phyloP scores from a whole-genome alignment of 352 stramenopile genomes.

The Phytophthora tentaculata region DNA sequence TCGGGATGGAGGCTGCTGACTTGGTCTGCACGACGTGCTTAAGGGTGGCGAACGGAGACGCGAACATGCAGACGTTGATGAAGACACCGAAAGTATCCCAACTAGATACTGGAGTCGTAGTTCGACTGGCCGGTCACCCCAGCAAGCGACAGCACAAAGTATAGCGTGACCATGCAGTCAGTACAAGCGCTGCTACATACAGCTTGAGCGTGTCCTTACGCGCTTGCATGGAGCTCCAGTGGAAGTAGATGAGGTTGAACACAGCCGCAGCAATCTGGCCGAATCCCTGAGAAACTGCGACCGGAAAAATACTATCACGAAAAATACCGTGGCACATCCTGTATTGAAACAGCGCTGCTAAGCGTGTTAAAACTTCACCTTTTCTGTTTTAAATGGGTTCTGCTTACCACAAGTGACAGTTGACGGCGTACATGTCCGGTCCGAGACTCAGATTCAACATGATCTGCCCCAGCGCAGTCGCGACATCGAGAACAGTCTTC shows the following conservation, averaged over 20 bases:
- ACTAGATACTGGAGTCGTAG: slow-evolving; percentile 9
- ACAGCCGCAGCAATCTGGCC: slow-evolving; percentile 16
- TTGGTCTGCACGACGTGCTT: slow-evolving; percentile 48
- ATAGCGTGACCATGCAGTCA: slow-evolving; percentile 35
- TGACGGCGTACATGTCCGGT: slow-evolving; percentile 32
- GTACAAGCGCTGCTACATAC: slow-evolving; percentile 1
- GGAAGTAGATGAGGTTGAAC: slow-evolving; percentile 36
- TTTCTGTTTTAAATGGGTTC: too few species aligned
- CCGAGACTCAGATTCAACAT: slow-evolving; percentile 32
- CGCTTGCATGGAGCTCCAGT: slow-evolving; percentile 4
- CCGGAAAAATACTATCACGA: slow-evolving; percentile 29
- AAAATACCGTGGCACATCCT: slow-evolving; percentile 37
- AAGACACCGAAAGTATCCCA: slow-evolving; percentile 30
- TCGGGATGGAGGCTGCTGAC: slow-evolving; percentile 49
- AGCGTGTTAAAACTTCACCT: too few species aligned
- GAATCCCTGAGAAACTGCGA: slow-evolving; percentile 28
- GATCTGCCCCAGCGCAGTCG: slow-evolving; percentile 25
- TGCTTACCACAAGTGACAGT: slow-evolving; percentile 36
- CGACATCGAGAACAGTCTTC: slow-evolving; percentile 27
- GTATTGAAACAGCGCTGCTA: neutral
- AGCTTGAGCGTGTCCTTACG: slow-evolving; percentile 15
- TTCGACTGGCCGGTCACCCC: slow-evolving; percentile 34
- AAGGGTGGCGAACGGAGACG: slow-evolving; percentile 53
- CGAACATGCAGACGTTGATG: slow-evolving; percentile 51
- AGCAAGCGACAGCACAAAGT: slow-evolving; percentile 38